These are phyloP conservation scores for Penicillium freii DNA, from an alignment of 2,329 filamentous ascomycete genomes.

Conservation along the genomic window DNA sequence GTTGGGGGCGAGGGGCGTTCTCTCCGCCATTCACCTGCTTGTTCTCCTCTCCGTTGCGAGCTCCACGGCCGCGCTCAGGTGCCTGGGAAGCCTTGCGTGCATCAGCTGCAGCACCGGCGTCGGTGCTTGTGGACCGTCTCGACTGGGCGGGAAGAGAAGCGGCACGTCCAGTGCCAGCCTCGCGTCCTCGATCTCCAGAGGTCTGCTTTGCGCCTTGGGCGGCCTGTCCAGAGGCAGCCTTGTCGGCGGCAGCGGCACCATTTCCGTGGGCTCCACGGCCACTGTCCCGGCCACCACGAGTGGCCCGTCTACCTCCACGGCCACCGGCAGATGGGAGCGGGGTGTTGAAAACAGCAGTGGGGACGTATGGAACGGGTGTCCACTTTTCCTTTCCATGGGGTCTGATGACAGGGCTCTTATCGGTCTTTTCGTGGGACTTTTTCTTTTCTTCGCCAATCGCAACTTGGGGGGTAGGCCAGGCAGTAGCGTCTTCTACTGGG, in stretches of 20 bases:
- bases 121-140: constrained; percentile 37
- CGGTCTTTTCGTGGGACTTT: constrained; percentile 64
- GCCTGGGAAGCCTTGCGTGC: constrained; percentile 34
- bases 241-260: constrained; percentile 34
- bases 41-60: constrained; percentile 34
- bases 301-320: constrained; percentile 55
- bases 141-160: constrained; percentile 42
- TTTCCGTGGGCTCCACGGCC: constrained; percentile 45
- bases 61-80: constrained; percentile 32
- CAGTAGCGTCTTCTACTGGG: constrained; percentile 70
- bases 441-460: constrained; percentile 74
- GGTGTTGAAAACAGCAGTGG: constrained; percentile 82
- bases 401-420: constrained; percentile 59
- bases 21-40: constrained; percentile 33
- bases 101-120: constrained; percentile 30
- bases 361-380: constrained; percentile 78
- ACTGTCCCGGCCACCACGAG: constrained; percentile 55
- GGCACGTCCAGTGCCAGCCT: constrained; percentile 37
- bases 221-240: constrained; percentile 31
- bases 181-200: constrained; percentile 36
- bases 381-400: constrained; percentile 74
- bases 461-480: constrained; percentile 88
- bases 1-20: constrained; percentile 31
- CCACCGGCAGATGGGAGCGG: constrained; percentile 55
- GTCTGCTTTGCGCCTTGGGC: constrained; percentile 33